phyloP scores from a whole-genome alignment of 345 rosid genomes.

The Brassica rapa region DNA sequence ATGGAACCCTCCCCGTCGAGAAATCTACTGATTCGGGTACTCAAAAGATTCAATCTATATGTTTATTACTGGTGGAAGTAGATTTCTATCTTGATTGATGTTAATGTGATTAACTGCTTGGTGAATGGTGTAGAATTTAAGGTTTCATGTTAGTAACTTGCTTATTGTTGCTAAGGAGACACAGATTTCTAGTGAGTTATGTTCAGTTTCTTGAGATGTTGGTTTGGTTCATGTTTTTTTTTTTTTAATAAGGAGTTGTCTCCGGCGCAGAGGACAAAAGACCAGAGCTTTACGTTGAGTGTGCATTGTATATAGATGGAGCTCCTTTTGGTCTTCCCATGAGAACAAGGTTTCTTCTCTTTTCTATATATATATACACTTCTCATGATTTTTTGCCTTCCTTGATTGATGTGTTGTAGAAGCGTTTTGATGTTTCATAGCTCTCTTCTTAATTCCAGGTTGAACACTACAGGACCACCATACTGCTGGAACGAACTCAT shows the following conservation, averaged over 20 bases:
- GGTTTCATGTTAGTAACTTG: neutral
- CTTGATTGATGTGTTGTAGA: neutral
- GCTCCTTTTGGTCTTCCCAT: conserved; percentile 91
- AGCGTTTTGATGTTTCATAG: conserved; percentile 6
- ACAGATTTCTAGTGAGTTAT: neutral
- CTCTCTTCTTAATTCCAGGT: conserved; percentile 49
- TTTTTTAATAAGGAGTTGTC: conserved; percentile 43
- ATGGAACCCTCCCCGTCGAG: conserved; percentile 63
- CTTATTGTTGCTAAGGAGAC: conserved; percentile 4
- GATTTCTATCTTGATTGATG: neutral
- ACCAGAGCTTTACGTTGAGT: conserved; percentile 79
- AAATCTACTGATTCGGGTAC: conserved; percentile 58
- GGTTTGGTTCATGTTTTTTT: neutral
- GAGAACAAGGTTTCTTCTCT: conserved; percentile 64
- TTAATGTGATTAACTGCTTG: neutral
- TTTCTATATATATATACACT: neutral
- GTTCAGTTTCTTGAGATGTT: conserved; percentile 9
- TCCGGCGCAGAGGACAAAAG: conserved; percentile 51
- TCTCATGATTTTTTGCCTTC: neutral
- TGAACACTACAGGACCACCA: conserved; percentile 77
- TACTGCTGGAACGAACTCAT: conserved; percentile 92
- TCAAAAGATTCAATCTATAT: neutral
- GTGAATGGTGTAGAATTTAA: neutral
- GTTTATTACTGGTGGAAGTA: conserved; percentile 6
- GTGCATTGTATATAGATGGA: conserved; percentile 86